Percentiles rank a stretch among this genome's conserved stretches.
Evolutionary conservation across 2,329 filamentous ascomycete genomes (phyloP).

Genomic region (Calycina marina): DNA sequence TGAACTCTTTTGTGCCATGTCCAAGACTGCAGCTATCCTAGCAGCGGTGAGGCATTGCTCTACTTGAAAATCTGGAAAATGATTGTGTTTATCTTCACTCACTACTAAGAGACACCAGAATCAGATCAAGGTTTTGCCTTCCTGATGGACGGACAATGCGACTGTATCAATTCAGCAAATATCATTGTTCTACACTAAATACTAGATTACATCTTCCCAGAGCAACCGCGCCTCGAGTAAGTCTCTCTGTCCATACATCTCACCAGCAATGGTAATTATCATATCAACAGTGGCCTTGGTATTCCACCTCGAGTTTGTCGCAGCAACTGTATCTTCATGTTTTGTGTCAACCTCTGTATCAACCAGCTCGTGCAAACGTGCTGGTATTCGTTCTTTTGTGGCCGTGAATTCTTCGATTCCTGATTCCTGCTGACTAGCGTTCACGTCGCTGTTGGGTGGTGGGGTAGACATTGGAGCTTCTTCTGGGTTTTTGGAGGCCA

Average conservation of each 20-base stretch:
- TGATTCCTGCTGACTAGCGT: neutral
- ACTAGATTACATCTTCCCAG: no score
- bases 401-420: constrained; percentile 13
- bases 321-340: neutral
- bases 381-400: constrained; percentile 31
- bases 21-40: no score
- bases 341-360: neutral
- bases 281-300: constrained; percentile 66
- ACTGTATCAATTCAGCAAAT: no score
- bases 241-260: constrained; percentile 82
- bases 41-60: no score
- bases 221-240: constrained; percentile 57
- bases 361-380: neutral
- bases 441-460: neutral
- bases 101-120: no score
- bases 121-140: no score
- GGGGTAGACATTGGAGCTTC: neutral
- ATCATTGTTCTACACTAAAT: no score
- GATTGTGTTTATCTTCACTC: no score
- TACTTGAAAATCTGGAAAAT: no score
- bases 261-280: constrained; percentile 77
- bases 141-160: no score
- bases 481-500: neutral
- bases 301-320: constrained; percentile 23
- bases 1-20: no score